Percentiles rank a stretch among this genome's conserved stretches.
Conservation (phyloP, 1,284 basidiomycete genomes). For the Heterobasidion occidentale region DNA sequence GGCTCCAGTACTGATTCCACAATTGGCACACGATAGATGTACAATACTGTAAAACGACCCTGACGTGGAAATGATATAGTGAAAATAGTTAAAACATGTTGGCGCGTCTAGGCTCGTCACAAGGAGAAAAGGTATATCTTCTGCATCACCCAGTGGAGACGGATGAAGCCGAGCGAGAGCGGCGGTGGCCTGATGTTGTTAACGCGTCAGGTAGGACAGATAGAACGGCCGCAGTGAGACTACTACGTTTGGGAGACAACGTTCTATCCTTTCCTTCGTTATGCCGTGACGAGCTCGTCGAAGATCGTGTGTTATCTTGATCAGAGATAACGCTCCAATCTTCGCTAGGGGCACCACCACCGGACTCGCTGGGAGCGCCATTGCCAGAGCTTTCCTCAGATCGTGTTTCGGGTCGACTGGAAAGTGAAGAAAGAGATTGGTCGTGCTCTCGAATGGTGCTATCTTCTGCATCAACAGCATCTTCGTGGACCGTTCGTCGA, state of each 20-base stretch:
- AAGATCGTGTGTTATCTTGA: constrained; percentile 48
- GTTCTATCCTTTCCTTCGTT: constrained; percentile 22
- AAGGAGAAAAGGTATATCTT: background rate
- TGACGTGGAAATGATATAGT: too few species aligned
- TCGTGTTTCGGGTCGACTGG: constrained; percentile 25
- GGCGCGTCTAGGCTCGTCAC: background rate
- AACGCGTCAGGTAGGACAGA: constrained; percentile 52
- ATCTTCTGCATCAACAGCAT: constrained; percentile 34
- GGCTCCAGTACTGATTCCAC: background rate
- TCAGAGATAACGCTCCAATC: constrained; percentile 82
- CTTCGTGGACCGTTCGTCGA: constrained; percentile 40
- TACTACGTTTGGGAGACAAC: constrained; percentile 42
- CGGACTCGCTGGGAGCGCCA: constrained; percentile 2
- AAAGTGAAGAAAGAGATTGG: constrained; percentile 15
- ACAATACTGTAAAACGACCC: background rate
- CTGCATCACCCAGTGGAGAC: background rate
- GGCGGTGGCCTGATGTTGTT: constrained; percentile 12
- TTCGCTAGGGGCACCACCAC: constrained; percentile 53
- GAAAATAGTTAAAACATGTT: background rate
- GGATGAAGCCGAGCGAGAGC: background rate
- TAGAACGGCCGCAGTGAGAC: constrained; percentile 51
- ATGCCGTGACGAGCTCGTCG: constrained; percentile 22
- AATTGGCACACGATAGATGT: background rate
- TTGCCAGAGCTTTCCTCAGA: constrained; percentile 45
- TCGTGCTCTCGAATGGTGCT: constrained; percentile 33